Conservation (phyloP, 75 land plant genomes). For the Cupressus sempervirens region DNA sequence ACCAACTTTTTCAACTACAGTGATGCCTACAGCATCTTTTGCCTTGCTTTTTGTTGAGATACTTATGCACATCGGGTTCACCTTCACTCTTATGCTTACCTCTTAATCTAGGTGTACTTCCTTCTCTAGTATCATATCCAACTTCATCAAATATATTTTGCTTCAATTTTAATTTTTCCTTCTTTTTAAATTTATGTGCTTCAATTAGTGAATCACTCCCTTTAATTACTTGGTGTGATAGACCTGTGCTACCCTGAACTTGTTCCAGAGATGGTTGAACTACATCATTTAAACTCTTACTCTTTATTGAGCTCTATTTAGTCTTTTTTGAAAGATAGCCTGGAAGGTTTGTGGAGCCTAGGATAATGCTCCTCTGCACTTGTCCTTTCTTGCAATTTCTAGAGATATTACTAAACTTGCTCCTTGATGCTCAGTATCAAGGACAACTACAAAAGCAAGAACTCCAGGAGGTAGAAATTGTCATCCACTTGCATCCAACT, state of each 20-base stretch:
- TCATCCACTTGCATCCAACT: too few species aligned
- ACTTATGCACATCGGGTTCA: slow-evolving; percentile 28
- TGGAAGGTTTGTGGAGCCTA: slow-evolving; percentile 10
- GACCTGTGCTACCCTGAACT: slow-evolving; percentile 14
- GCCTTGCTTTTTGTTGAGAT: slow-evolving; percentile 38
- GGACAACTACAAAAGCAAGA: slow-evolving; percentile 7
- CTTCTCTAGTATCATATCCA: slow-evolving; percentile 25
- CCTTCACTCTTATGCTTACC: slow-evolving; percentile 29
- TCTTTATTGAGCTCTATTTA: slow-evolving; percentile 30
- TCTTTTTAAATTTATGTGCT: too few species aligned
- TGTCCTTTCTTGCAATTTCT: slow-evolving; percentile 35
- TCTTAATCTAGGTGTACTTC: slow-evolving; percentile 20
- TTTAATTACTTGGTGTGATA: slow-evolving; percentile 19
- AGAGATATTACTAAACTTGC: not conserved
- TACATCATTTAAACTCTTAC: slow-evolving; percentile 51
- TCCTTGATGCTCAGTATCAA: slow-evolving; percentile 14
- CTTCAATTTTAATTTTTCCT: slow-evolving; percentile 35
- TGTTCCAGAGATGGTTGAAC: slow-evolving; percentile 25
- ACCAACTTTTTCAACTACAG: slow-evolving; percentile 13
- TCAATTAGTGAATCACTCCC: slow-evolving; percentile 20
- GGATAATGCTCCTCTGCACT: slow-evolving; percentile 9
- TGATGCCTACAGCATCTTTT: slow-evolving; percentile 5
- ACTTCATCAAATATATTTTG: slow-evolving; percentile 18
- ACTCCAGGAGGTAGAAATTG: slow-evolving; percentile 11
- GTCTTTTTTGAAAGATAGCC: slow-evolving; percentile 27